A percentile compares a stretch with the other conserved stretches of the same genome.
Evolutionary conservation across 2,329 filamentous ascomycete genomes (phyloP).

Genomic region (Aspergillus sp.): DNA sequence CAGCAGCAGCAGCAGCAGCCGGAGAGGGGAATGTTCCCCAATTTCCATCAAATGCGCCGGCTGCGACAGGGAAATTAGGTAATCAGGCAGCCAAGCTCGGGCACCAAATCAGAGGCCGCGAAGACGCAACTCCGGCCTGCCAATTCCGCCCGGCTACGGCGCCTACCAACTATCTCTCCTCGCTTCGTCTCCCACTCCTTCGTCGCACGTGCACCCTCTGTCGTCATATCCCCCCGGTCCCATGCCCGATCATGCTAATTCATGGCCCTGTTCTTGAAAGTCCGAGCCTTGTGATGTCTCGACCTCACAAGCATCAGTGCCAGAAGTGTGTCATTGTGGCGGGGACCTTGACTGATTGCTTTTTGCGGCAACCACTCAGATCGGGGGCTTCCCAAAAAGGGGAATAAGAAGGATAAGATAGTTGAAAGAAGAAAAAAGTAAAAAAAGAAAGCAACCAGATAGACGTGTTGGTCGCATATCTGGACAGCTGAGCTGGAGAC

Average conservation of each 20-base stretch:
- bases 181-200: not conserved
- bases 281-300: constrained; percentile 6
- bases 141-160: constrained; percentile 18
- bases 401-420: not conserved
- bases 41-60: constrained; percentile 21
- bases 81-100: constrained; percentile 18
- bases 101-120: constrained; percentile 14
- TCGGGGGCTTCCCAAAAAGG: not conserved
- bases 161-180: constrained; percentile 6
- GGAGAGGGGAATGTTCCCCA: not conserved
- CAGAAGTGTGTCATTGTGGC: not conserved
- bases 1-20: constrained; percentile 3
- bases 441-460: constrained; percentile 10
- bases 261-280: constrained; percentile 4
- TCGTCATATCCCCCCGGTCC: constrained; percentile 6
- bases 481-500: not conserved
- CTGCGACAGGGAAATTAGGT: constrained; percentile 25
- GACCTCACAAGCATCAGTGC: not conserved
- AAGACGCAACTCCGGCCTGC: constrained; percentile 8
- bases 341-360: not conserved
- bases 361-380: not conserved
- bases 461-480: constrained; percentile 2
- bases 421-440: not conserved
- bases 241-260: not conserved
- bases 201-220: constrained; percentile 5